Conservation (phyloP, 345 rosid species). For the Tarenaya hassleriana region DNA sequence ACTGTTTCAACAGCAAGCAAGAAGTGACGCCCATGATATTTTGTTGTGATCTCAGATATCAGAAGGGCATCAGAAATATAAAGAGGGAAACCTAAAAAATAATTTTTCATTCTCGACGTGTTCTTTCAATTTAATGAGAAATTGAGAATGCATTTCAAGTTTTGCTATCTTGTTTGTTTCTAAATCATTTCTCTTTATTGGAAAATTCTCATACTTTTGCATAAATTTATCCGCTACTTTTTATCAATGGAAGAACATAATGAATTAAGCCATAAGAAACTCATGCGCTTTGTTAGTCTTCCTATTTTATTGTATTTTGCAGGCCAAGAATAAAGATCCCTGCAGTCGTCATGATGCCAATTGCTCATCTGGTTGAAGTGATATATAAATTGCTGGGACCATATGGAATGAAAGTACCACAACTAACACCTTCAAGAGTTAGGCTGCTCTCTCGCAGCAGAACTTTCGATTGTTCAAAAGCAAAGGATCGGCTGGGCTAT, state of each 20-base stretch:
- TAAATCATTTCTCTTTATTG: conserved; percentile 6
- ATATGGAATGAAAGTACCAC: conserved; percentile 85
- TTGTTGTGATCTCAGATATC: background rate
- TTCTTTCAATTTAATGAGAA: background rate
- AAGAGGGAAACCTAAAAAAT: background rate
- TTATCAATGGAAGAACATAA: conserved; percentile 5
- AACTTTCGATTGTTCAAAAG: conserved; percentile 69
- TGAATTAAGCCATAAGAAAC: background rate
- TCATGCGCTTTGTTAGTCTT: conserved; percentile 13
- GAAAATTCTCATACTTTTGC: conserved; percentile 3
- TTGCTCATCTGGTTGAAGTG: conserved; percentile 66
- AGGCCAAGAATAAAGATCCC: conserved; percentile 93
- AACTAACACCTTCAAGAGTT: conserved; percentile 84
- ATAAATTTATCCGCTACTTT: background rate
- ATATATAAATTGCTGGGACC: conserved; percentile 63
- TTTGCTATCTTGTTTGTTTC: conserved; percentile 11
- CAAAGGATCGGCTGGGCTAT: conserved; percentile 80
- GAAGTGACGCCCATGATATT: background rate
- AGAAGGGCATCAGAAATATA: conserved; percentile 1
- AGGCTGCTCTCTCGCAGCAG: conserved; percentile 78
- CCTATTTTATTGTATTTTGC: conserved; percentile 34
- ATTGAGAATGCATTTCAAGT: conserved; percentile 10
- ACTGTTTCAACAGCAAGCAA: background rate
- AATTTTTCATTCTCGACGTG: background rate
- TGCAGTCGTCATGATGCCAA: conserved; percentile 66